phyloP scores from a whole-genome alignment of 495 filamentous ascomycete genomes.

The Zalerion maritima region DNA sequence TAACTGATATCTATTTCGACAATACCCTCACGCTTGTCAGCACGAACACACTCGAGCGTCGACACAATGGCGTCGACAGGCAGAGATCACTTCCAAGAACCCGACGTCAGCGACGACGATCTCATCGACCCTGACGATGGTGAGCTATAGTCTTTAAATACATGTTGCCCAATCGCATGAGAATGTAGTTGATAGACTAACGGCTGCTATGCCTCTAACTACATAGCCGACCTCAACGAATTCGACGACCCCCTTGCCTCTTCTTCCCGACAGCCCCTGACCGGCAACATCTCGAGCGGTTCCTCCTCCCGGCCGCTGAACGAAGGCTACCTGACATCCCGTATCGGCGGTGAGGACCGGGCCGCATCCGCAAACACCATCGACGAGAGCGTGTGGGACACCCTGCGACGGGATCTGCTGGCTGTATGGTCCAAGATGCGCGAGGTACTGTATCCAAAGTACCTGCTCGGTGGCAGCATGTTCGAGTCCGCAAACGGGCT shows the following conservation, averaged over 20 bases:
- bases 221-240: slow-evolving; percentile 62
- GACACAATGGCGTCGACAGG: slow-evolving; percentile 16
- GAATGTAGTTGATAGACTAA: too few species aligned
- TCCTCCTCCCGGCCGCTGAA: slow-evolving; percentile 35
- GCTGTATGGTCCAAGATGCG: slow-evolving; percentile 96
- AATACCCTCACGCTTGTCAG: not conserved
- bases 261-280: slow-evolving; percentile 60
- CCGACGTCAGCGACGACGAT: slow-evolving; percentile 69
- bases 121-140: slow-evolving; percentile 94
- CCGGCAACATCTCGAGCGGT: slow-evolving; percentile 54
- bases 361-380: slow-evolving; percentile 84
- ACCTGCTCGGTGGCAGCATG: slow-evolving; percentile 71
- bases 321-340: slow-evolving; percentile 64
- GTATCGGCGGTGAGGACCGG: slow-evolving; percentile 89
- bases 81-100: slow-evolving; percentile 45
- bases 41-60: too few species aligned
- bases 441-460: slow-evolving; percentile 94
- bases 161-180: too few species aligned
- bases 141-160: too few species aligned
- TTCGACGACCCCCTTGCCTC: slow-evolving; percentile 75
- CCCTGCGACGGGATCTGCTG: slow-evolving; percentile 73
- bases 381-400: slow-evolving; percentile 94
- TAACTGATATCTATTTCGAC: too few species aligned
- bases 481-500: slow-evolving; percentile 41
- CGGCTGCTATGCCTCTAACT: not conserved